Conservation (phyloP, 2,329 filamentous ascomycete species). For the Decorospora gaudefroyi region DNA sequence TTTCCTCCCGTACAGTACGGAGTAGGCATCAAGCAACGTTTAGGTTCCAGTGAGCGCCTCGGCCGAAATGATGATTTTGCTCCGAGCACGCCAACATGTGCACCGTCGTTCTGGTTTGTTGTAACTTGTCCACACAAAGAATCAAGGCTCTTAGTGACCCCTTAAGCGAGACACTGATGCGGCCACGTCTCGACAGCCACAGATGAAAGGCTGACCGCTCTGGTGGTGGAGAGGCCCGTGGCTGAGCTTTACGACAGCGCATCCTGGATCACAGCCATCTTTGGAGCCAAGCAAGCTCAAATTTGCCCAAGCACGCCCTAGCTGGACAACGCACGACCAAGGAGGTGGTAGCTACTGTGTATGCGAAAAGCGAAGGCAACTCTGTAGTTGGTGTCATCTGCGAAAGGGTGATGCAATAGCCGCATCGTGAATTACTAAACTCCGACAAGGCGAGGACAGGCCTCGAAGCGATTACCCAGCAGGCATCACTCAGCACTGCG, state of each 20-base stretch:
- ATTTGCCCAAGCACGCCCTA: conserved; percentile 17
- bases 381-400: background rate
- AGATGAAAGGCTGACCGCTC: conserved; percentile 35
- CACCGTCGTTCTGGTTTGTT: too few relatives aligned
- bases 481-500: too few relatives aligned
- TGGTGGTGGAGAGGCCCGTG: conserved; percentile 23
- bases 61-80: conserved; percentile 23
- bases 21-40: too few relatives aligned
- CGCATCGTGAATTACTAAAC: conserved; percentile 25
- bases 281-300: conserved; percentile 25
- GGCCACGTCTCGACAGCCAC: conserved; percentile 31
- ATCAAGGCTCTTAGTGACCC: conserved; percentile 6
- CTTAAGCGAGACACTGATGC: conserved; percentile 20
- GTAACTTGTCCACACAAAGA: background rate
- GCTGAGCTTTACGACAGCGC: conserved; percentile 35
- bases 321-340: conserved; percentile 12
- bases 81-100: background rate
- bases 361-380: conserved; percentile 10
- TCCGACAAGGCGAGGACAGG: conserved; percentile 20
- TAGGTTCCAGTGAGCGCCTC: conserved; percentile 11
- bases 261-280: conserved; percentile 25
- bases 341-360: conserved; percentile 5
- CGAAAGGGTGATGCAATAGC: conserved; percentile 20
- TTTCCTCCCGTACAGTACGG: too few relatives aligned
- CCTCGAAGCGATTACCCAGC: conserved; percentile 10